Base-by-base conservation (phyloP, 352 stramenopile species). In the Pythium guiyangense region DNA sequence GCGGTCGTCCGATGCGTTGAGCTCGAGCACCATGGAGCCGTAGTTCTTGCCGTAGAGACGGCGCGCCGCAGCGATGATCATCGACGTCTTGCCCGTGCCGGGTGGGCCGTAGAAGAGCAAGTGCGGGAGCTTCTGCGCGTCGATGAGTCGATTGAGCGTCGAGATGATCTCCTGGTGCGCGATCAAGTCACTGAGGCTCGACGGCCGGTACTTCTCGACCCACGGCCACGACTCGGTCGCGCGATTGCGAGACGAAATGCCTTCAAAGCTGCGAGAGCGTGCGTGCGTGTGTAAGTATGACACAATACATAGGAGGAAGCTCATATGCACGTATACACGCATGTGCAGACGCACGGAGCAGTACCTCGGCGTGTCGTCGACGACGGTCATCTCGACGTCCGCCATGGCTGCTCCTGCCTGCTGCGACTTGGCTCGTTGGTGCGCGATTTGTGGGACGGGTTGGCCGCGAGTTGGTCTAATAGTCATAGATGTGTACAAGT, bases 161-260 rank as follows among this genome's bases (percentile, higher is more conserved):
- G 81, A 85, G 49, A 99, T 86, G 73, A 99, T 99, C 62, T 98
- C 92, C 60, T 98, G 83, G 63, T 99, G 97, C 5, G 96, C 95
- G 47, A 99, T 97, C 12, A 99, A 71, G 64, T 99, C 96, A 63
- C 97, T 74, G 12, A 99, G 71, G 52, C 71, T 96, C 22, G 80
- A 88, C 22, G 97, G 97, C 3, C 97, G 90, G 77, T 99, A 99
- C 74, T 99, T 99, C 74, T 99, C 97, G 14, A 99, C 96, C 97
- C 96, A 99, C 22, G 96, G 92, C 77, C 95, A 93, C 49, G 83
- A 90, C 61, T 93, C 84, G 8, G 84, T 94, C 46, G 80, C 75
- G 35, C 84, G 77, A 58, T 92, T 91, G 57, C 73, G 73, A 12
- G 79, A 90, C 26, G 84, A 94, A 52, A 94, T 92, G 62, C 84